A percentile compares a stretch with the other conserved stretches of the same genome.
Evolutionary conservation across 768 basidiomycete species (phyloP).

Genomic region (Tulasnella sp.): DNA sequence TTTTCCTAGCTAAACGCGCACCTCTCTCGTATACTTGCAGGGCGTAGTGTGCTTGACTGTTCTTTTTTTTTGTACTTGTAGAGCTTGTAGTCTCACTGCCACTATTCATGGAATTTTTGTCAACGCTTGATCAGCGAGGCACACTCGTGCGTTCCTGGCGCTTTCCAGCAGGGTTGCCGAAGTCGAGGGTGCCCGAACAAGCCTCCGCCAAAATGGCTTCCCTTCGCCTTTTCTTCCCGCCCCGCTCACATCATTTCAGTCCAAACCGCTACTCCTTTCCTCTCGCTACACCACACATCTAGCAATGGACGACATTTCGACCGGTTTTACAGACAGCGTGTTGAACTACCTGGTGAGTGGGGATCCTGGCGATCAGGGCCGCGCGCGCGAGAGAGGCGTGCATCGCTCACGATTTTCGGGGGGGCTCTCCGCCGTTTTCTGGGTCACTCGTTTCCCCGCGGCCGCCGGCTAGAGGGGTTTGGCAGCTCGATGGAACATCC

Average conservation of each 20-base stretch:
- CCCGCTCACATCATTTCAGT: background rate
- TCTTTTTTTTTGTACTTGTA: background rate
- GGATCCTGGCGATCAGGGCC: background rate
- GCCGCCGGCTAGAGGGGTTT: constrained; percentile 4
- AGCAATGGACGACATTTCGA: background rate
- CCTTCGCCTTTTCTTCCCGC: background rate
- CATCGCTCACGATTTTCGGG: background rate
- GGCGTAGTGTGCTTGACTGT: background rate
- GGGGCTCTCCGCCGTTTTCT: background rate
- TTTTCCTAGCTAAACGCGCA: background rate
- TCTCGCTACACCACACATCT: background rate
- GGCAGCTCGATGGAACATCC: constrained; percentile 17
- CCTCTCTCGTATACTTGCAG: background rate
- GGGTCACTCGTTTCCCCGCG: background rate
- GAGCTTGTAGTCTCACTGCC: background rate
- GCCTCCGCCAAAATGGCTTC: background rate
- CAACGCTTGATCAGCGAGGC: background rate
- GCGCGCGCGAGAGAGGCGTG: background rate
- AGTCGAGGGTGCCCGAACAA: background rate
- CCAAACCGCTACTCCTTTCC: background rate
- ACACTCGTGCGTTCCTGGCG: background rate
- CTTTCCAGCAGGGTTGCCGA: background rate
- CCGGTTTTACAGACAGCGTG: background rate
- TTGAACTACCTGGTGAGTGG: background rate
- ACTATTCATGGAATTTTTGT: background rate